These are phyloP conservation scores for Lenzites betulinus DNA, from an alignment of 768 basidiomycete genomes.

Conservation along the genomic window DNA sequence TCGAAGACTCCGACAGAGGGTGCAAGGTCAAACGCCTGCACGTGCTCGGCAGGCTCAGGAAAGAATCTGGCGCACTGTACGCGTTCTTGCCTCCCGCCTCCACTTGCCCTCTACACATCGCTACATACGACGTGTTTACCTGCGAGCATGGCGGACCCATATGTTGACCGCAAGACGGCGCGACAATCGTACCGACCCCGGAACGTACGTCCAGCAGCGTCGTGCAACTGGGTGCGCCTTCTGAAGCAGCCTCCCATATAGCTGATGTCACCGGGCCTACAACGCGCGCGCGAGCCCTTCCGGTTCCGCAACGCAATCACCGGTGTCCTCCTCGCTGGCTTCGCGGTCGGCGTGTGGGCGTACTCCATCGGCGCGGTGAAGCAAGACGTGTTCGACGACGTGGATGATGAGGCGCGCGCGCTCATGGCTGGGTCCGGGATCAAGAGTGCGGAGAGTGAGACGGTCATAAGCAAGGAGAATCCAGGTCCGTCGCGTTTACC, in stretches of 20 bases:
- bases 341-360: conserved; percentile 81
- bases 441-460: conserved; percentile 29
- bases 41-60: conserved; percentile 2
- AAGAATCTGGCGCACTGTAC: neutral
- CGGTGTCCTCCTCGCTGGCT: conserved; percentile 68
- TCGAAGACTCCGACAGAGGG: no score
- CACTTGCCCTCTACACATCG: neutral
- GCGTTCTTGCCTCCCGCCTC: neutral
- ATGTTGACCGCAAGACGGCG: conserved; percentile 37
- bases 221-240: neutral
- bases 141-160: conserved; percentile 37
- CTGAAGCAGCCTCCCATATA: conserved; percentile 32
- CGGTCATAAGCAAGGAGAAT: conserved; percentile 33
- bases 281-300: conserved; percentile 87
- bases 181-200: conserved; percentile 41
- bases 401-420: conserved; percentile 74
- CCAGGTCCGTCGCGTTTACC: conserved; percentile 26
- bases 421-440: conserved; percentile 41
- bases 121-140: neutral
- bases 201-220: conserved; percentile 32
- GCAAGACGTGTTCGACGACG: conserved; percentile 89
- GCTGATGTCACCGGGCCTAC: conserved; percentile 86
- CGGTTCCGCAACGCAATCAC: conserved; percentile 76
- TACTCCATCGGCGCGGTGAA: conserved; percentile 95
- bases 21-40: neutral